A percentile compares a stretch with the other conserved stretches of the same genome.
Conservation (phyloP, 164 flowering plant species). For the Echeveria elegans region DNA sequence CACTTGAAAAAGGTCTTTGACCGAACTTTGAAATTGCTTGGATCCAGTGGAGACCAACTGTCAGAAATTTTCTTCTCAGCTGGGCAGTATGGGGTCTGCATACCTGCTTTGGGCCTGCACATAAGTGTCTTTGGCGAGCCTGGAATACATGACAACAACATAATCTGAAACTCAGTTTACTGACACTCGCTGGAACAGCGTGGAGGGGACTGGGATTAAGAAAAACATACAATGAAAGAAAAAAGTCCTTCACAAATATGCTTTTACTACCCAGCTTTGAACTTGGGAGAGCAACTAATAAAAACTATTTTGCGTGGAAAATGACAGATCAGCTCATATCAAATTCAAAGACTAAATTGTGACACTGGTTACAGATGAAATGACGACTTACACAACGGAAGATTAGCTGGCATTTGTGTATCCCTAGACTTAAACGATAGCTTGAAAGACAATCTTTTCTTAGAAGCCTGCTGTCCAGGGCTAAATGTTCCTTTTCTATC, state of each 20-base stretch:
- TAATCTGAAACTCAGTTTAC: neutral
- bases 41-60: conserved; percentile 40
- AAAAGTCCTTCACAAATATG: neutral
- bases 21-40: conserved; percentile 41
- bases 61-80: conserved; percentile 32
- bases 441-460: conserved; percentile 21
- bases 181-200: neutral
- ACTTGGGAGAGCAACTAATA: neutral
- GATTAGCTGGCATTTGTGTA: conserved; percentile 16
- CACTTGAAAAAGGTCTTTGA: conserved; percentile 40
- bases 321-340: neutral
- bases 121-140: conserved; percentile 31
- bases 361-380: neutral
- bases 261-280: neutral
- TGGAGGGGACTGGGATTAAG: neutral
- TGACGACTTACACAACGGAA: neutral
- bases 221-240: neutral
- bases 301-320: neutral
- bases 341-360: neutral
- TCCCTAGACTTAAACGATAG: conserved; percentile 44
- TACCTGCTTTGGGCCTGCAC: conserved; percentile 44
- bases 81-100: conserved; percentile 37
- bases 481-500: conserved; percentile 26
- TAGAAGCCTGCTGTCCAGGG: conserved; percentile 21
- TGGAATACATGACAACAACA: conserved; percentile 18